Percentiles rank a stretch among this genome's conserved stretches.
phyloP scores from a whole-genome alignment of 2,329 filamentous ascomycete species.

The Lachnellula willkommii region DNA sequence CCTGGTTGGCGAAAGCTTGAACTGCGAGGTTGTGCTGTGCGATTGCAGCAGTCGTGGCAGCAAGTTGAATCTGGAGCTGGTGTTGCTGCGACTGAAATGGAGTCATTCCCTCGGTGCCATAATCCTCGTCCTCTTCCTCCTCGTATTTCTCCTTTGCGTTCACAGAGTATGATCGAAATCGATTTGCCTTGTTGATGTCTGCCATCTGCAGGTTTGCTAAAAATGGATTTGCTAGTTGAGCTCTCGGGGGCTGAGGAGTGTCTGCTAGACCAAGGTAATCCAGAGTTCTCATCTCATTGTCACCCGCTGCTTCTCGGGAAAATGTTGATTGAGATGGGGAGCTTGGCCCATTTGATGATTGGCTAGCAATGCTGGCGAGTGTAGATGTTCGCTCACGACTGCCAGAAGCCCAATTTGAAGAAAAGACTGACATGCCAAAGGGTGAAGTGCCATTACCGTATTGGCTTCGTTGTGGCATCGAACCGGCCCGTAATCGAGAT shows the following conservation, averaged over 20 bases:
- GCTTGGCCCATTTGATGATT: constrained; percentile 82
- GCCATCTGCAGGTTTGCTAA: constrained; percentile 60
- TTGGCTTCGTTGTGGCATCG: constrained; percentile 83
- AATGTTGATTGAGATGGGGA: constrained; percentile 84
- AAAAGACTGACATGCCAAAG: constrained; percentile 86
- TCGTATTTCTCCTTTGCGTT: constrained; percentile 98
- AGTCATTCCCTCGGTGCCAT: constrained; percentile 40
- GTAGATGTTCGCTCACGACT: constrained; percentile 76
- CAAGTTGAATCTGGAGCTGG: constrained; percentile 56
- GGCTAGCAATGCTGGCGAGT: constrained; percentile 73
- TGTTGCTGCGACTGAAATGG: constrained; percentile 56
- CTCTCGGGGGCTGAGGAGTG: constrained; percentile 75
- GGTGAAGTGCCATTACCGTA: constrained; percentile 57
- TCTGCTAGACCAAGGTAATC: constrained; percentile 95
- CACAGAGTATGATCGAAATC: constrained; percentile 95
- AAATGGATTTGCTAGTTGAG: constrained; percentile 68
- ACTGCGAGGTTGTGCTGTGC: constrained; percentile 90
- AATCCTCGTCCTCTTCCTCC: constrained; percentile 77
- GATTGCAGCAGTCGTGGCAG: constrained; percentile 64
- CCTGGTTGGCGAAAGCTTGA: constrained; percentile 83
- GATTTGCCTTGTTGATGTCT: constrained; percentile 70
- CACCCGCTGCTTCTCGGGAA: constrained; percentile 75
- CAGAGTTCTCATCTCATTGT: constrained; percentile 84
- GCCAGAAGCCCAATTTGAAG: constrained; percentile 74
- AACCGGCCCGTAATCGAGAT: constrained; percentile 83